Evolutionary conservation across 202 grass and related monocot species (phyloP).

Genomic region (Bolboschoenoplectus hybrid): DNA sequence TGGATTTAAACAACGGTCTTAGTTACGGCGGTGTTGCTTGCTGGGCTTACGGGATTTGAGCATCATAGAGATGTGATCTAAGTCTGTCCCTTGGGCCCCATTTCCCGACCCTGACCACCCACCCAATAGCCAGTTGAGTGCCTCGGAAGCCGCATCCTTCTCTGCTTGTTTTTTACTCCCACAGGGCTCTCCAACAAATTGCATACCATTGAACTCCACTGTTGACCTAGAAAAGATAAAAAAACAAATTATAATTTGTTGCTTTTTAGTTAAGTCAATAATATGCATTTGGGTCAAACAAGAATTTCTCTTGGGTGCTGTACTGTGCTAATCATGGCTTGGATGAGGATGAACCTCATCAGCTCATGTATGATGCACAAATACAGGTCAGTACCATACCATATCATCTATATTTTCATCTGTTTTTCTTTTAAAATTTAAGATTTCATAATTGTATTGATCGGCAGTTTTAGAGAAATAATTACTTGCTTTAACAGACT

Average conservation of each 20-base stretch:
- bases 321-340: not conserved
- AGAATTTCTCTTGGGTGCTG: not conserved
- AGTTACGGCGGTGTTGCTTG: constrained; percentile 54
- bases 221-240: constrained; percentile 45
- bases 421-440: not conserved
- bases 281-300: constrained; percentile 22
- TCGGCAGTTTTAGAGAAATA: not conserved
- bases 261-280: not conserved
- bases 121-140: constrained; percentile 75
- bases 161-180: constrained; percentile 89
- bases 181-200: constrained; percentile 81
- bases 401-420: not conserved
- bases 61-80: constrained; percentile 63
- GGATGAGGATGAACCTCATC: not conserved
- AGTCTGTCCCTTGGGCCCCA: constrained; percentile 39
- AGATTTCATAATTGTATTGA: not conserved
- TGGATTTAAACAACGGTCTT: not conserved
- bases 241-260: constrained; percentile 3
- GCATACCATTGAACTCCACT: constrained; percentile 89
- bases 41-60: constrained; percentile 55
- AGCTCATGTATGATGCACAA: not conserved
- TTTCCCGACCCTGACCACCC: constrained; percentile 38
- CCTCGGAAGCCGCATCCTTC: constrained; percentile 80
- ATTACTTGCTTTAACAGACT: not conserved
- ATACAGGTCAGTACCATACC: not conserved